Percentiles rank a stretch among this genome's conserved stretches.
Evolutionary conservation across 1,284 basidiomycete species (phyloP).

Genomic region (Cerrena zonata): DNA sequence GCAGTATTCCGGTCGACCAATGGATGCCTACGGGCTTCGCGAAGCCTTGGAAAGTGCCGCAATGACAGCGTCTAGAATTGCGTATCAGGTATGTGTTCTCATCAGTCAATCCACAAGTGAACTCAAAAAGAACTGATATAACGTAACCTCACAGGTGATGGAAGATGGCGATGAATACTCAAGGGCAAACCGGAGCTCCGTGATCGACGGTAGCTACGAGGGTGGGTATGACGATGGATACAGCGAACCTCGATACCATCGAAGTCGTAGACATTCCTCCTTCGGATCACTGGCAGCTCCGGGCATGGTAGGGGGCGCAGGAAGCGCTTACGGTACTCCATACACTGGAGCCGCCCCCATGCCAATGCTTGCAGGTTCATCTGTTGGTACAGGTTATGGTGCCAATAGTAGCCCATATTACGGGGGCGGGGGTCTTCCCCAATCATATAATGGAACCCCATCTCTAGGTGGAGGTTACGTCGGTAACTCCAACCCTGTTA

Average conservation of each 20-base stretch:
- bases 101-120: neutral
- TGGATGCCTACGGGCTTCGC: constrained; percentile 13
- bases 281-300: neutral
- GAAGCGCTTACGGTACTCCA: neutral
- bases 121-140: neutral
- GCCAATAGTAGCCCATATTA: neutral
- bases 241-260: neutral
- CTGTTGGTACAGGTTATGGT: neutral
- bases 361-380: too few species aligned
- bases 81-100: constrained; percentile 7
- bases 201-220: neutral
- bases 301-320: neutral
- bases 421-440: neutral
- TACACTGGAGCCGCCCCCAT: neutral
- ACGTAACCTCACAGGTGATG: neutral
- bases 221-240: neutral
- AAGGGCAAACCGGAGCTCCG: neutral
- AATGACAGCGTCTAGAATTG: constrained; percentile 10
- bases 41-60: constrained; percentile 14
- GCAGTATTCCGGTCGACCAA: constrained; percentile 11
- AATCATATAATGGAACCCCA: neutral
- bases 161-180: neutral
- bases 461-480: neutral
- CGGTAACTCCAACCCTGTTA: neutral
- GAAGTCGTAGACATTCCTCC: constrained; percentile 1